Evolutionary conservation across 192 early-diverging fungal genomes (phyloP).

Genomic region (Umbelopsis ramanniana): DNA sequence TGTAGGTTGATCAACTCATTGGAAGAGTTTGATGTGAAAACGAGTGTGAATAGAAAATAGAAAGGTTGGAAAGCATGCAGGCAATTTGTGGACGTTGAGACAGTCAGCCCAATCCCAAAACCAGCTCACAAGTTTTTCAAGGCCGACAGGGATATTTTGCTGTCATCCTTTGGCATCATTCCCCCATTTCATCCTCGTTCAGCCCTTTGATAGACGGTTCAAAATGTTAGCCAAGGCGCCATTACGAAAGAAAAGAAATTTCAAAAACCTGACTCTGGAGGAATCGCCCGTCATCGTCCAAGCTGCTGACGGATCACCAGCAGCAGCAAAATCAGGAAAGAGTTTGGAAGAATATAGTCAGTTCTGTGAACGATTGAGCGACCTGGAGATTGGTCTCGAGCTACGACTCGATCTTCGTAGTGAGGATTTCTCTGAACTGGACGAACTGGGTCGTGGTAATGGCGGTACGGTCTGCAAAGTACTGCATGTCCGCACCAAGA

Average conservation of each 20-base stretch:
- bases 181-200: background rate
- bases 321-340: slow-evolving; percentile 33
- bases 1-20: no score
- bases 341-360: slow-evolving; percentile 37
- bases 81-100: no score
- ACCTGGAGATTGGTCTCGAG: slow-evolving; percentile 74
- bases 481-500: slow-evolving; percentile 82
- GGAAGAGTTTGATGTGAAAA: no score
- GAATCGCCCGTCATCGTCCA: slow-evolving; percentile 40
- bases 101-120: no score
- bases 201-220: background rate
- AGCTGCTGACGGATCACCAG: slow-evolving; percentile 31
- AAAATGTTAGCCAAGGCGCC: slow-evolving; percentile 23
- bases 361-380: slow-evolving; percentile 47
- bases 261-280: slow-evolving; percentile 53
- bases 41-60: no score
- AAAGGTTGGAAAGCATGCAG: no score
- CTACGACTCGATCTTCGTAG: slow-evolving; percentile 75
- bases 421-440: slow-evolving; percentile 79
- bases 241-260: slow-evolving; percentile 56
- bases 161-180: slow-evolving; percentile 15
- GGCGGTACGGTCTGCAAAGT: slow-evolving; percentile 91
- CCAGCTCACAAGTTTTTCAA: slow-evolving; percentile 7
- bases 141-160: background rate
- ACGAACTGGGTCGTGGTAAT: slow-evolving; percentile 89